Conservation (phyloP, 768 basidiomycete genomes). For the Botryobasidium botryosum region DNA sequence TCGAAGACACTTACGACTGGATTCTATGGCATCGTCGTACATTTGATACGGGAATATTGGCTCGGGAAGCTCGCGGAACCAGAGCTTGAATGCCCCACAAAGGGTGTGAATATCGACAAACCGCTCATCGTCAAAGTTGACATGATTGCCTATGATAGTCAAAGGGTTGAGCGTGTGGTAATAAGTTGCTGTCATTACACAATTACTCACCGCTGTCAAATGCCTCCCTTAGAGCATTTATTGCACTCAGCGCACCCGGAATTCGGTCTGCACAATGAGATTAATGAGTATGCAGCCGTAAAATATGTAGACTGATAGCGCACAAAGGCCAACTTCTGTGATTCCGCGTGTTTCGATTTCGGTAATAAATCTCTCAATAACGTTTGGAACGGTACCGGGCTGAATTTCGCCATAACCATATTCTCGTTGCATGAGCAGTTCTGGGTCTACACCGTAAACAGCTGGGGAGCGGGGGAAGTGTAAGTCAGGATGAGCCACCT, state of each 20-base stretch:
- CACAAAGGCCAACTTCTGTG: slow-evolving; percentile 71
- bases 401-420: slow-evolving; percentile 30
- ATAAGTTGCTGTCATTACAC: not conserved
- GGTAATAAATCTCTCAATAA: slow-evolving; percentile 45
- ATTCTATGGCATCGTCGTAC: slow-evolving; percentile 52
- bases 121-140: slow-evolving; percentile 12
- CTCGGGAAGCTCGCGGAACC: slow-evolving; percentile 71
- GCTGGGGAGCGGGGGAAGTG: too few relatives aligned
- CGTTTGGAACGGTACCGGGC: slow-evolving; percentile 43
- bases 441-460: slow-evolving; percentile 66
- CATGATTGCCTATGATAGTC: slow-evolving; percentile 37
- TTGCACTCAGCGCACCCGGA: slow-evolving; percentile 55
- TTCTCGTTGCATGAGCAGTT: slow-evolving; percentile 52
- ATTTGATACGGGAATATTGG: slow-evolving; percentile 55
- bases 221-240: slow-evolving; percentile 50
- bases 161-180: not conserved
- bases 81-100: slow-evolving; percentile 68
- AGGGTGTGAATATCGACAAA: slow-evolving; percentile 59
- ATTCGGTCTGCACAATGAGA: slow-evolving; percentile 44
- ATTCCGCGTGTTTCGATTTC: slow-evolving; percentile 66
- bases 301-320: slow-evolving; percentile 17
- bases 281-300: not conserved
- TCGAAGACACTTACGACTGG: slow-evolving; percentile 39
- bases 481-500: too few relatives aligned
- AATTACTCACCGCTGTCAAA: slow-evolving; percentile 56